Evolutionary conservation across 169 alveolate genomes (phyloP).

Genomic region (Plasmodium inui): DNA sequence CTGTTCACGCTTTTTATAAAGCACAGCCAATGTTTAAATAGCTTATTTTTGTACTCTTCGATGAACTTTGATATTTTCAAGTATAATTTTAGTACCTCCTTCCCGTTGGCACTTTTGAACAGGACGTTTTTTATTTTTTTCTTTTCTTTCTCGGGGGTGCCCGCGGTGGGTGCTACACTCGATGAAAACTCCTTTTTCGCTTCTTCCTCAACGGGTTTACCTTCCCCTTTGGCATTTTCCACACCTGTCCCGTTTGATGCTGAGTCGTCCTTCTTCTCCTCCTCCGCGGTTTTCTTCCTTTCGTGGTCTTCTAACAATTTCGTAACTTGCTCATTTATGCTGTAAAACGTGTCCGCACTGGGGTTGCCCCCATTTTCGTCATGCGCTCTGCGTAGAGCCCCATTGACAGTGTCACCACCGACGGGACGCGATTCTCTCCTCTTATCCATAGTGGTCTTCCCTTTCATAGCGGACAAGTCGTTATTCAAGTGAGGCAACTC

Average conservation of each 20-base stretch:
- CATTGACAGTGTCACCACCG: neutral
- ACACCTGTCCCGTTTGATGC: neutral
- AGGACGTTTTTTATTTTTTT: conserved; percentile 50
- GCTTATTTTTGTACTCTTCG: conserved; percentile 62
- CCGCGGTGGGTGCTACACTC: neutral
- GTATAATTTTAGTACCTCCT: conserved; percentile 71
- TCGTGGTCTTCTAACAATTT: conserved; percentile 60
- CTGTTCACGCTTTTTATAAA: conserved; percentile 65
- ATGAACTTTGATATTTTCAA: conserved; percentile 60
- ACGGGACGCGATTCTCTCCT: neutral
- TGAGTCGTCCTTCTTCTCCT: neutral
- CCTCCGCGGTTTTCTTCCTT: conserved; percentile 8
- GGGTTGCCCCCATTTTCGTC: neutral
- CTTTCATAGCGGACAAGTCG: neutral
- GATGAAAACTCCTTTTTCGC: neutral
- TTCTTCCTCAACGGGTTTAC: neutral
- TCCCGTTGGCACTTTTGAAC: conserved; percentile 43
- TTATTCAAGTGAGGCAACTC: conserved; percentile 46
- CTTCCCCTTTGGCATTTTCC: neutral
- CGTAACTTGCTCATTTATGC: conserved; percentile 28
- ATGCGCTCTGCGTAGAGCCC: neutral
- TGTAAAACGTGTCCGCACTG: neutral
- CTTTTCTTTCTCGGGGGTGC: neutral
- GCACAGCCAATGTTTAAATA: conserved; percentile 68
- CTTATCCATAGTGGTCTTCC: neutral